These are phyloP conservation scores for Trametes maxima DNA, from an alignment of 768 basidiomycete species.

Conservation along the genomic window DNA sequence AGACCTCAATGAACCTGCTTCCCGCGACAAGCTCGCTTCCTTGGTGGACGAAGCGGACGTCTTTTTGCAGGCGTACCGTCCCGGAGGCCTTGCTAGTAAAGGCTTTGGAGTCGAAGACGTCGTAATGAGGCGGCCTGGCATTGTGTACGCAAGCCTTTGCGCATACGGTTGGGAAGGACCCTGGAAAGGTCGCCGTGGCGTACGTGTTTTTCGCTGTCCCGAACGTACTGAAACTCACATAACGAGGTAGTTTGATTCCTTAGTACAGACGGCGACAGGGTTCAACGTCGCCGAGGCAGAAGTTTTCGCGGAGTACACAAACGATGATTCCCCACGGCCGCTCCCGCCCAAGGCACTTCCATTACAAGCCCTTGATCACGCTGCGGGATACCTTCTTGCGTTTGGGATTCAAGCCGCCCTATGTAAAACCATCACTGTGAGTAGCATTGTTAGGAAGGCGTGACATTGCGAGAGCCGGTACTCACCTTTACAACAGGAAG, in stretches of 20 bases:
- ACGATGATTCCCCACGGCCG: constrained; percentile 18
- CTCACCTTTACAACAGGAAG: constrained; percentile 45
- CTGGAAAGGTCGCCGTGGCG: constrained; percentile 56
- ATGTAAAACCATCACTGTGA: constrained; percentile 51
- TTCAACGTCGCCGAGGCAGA: constrained; percentile 60
- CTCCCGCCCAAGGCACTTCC: constrained; percentile 44
- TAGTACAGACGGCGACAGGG: constrained; percentile 63
- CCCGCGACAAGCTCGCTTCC: constrained; percentile 36
- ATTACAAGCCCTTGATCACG: constrained; percentile 62
- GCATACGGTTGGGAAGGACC: constrained; percentile 63
- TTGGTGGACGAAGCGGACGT: constrained; percentile 52
- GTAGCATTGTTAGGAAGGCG: background rate
- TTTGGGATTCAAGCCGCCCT: constrained; percentile 61
- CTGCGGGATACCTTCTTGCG: constrained; percentile 59
- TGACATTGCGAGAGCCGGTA: too few species aligned
- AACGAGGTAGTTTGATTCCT: constrained; percentile 57
- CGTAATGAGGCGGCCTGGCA: constrained; percentile 42
- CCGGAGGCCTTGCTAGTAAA: constrained; percentile 48
- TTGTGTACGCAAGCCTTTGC: constrained; percentile 55
- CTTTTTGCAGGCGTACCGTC: constrained; percentile 64
- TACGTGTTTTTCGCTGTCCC: constrained; percentile 27
- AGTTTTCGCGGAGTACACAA: constrained; percentile 42
- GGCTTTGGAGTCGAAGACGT: constrained; percentile 52
- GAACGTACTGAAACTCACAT: background rate
- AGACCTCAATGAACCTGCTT: constrained; percentile 43